Base-by-base conservation (phyloP, 768 basidiomycete species). In the Neoboletus brunneissimus region DNA sequence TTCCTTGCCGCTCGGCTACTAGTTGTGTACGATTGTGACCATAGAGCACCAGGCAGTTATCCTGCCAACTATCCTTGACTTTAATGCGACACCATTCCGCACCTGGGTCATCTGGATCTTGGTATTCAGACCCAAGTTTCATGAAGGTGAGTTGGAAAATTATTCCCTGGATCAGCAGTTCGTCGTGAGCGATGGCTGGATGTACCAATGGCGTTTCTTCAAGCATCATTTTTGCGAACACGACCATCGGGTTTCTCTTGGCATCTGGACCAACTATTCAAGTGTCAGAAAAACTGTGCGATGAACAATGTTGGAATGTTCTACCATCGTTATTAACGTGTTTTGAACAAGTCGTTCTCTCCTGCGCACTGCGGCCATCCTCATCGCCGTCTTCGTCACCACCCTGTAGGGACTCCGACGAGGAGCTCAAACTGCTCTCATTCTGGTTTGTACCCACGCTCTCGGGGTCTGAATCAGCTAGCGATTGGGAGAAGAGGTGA, bases 81-180 rank as follows among this genome's bases (percentile, higher is more conserved):
- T 48, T 34, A 7, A 53, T 53, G 12, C 32, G 32, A 32, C 51
- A 53, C 51, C 51, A 53, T 48, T 53, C 51, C 8, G 23, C 44
- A 15, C 23, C 23, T 5, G 43, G 16, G 25, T 53, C 51, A 5
- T 52, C 51, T 20, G 51, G 51, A 12, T 53, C 51, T 25, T 53
- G 51, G 13, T 48, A 13, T 27, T 53, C 8, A 5, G 45, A 13
- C 11, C 32, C 45, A 12, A 53, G 51, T 49, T 53, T 34, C 23
- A 2, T 34, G 23, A 53, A 53, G 44, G 44, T 16, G 12, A 53
- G 43, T n/a, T 44, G 51, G 23, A 27, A 49, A 31, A 53, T 7
- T 25, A 49, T 49, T 49, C n/a, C 51, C 16, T 53, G 23, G 6
- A 49, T 6, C 9, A 53, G 3, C 2, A 53, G 31, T 27, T 53